A percentile compares a stretch with the other conserved stretches of the same genome.
phyloP scores from a whole-genome alignment of 2,329 filamentous ascomycete genomes.

The Aspergillus quadricinctus region DNA sequence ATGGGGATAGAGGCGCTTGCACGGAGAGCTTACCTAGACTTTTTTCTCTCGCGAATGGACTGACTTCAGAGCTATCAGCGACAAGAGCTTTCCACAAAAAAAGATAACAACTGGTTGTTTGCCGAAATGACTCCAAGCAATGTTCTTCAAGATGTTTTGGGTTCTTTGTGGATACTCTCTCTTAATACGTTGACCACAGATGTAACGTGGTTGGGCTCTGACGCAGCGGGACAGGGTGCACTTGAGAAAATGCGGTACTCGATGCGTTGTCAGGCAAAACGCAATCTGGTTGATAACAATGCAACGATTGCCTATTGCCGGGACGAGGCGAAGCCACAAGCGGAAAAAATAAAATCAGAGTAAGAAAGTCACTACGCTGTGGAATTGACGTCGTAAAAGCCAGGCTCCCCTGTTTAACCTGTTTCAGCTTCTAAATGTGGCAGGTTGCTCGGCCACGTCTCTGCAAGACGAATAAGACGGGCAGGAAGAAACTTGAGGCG shows the following conservation, averaged over 20 bases:
- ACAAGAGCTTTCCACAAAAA: conserved; percentile 11
- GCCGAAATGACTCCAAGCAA: conserved; percentile 21
- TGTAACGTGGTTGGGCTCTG: conserved; percentile 45
- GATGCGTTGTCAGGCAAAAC: conserved; percentile 42
- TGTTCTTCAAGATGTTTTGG: conserved; percentile 22
- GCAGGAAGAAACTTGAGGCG: conserved; percentile 23
- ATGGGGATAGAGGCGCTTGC: conserved; percentile 17
- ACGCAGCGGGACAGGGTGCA: conserved; percentile 39
- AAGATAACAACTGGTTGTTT: conserved; percentile 15
- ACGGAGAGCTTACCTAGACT: conserved; percentile 30
- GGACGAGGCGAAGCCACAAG: conserved; percentile 15
- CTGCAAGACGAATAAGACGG: conserved; percentile 12
- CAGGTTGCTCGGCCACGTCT: conserved; percentile 23
- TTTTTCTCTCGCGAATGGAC: conserved; percentile 15
- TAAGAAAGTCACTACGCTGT: conserved; percentile 17
- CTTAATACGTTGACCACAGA: conserved; percentile 25
- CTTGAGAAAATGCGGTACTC: conserved; percentile 29
- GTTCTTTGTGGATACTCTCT: conserved; percentile 30
- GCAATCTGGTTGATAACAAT: conserved; percentile 25
- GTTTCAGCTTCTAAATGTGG: conserved; percentile 14
- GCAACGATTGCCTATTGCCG: conserved; percentile 26
- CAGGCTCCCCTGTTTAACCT: conserved; percentile 18
- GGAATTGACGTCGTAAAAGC: conserved; percentile 17
- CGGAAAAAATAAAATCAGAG: conserved; percentile 2
- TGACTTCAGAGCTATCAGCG: conserved; percentile 11